Percentiles rank a stretch among this genome's conserved stretches.
phyloP scores from a whole-genome alignment of 192 early-diverging fungal genomes.

The Cetraspora pellucida region DNA sequence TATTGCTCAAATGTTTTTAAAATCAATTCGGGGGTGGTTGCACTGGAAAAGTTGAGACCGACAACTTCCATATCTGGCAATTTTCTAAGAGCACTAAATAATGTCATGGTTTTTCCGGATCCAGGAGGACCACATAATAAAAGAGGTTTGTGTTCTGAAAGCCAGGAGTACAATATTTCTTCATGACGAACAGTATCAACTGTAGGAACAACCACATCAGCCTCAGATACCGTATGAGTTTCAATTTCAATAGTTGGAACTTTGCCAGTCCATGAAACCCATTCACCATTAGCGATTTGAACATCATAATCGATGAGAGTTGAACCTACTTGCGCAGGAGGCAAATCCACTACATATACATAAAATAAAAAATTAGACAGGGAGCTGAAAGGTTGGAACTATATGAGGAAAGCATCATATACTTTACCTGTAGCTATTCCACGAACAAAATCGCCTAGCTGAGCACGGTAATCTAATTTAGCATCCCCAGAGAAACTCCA shows the following conservation, averaged over 20 bases:
- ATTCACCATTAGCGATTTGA: slow-evolving; percentile 75
- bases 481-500: slow-evolving; percentile 98
- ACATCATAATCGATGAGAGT: slow-evolving; percentile 92
- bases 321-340: slow-evolving; percentile 45
- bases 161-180: slow-evolving; percentile 91
- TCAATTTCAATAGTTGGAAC: slow-evolving; percentile 97
- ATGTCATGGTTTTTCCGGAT: slow-evolving; percentile 99
- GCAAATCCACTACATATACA: slow-evolving; percentile 61
- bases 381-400: no score
- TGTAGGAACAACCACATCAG: slow-evolving; percentile 97
- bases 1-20: slow-evolving; percentile 96
- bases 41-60: slow-evolving; percentile 98
- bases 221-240: slow-evolving; percentile 84
- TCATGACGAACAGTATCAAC: slow-evolving; percentile 98
- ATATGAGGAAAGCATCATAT: no score
- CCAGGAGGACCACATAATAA: slow-evolving; percentile 99
- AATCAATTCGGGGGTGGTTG: slow-evolving; percentile 93
- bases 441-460: slow-evolving; percentile 82
- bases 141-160: slow-evolving; percentile 93
- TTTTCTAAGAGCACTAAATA: slow-evolving; percentile 93
- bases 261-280: slow-evolving; percentile 85
- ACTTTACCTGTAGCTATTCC: slow-evolving; percentile 54
- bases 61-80: slow-evolving; percentile 95
- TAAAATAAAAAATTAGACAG: no score
- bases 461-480: slow-evolving; percentile 66